phyloP scores from a whole-genome alignment of 805 yeast genomes.

The Scheffersomyces lignosus region DNA sequence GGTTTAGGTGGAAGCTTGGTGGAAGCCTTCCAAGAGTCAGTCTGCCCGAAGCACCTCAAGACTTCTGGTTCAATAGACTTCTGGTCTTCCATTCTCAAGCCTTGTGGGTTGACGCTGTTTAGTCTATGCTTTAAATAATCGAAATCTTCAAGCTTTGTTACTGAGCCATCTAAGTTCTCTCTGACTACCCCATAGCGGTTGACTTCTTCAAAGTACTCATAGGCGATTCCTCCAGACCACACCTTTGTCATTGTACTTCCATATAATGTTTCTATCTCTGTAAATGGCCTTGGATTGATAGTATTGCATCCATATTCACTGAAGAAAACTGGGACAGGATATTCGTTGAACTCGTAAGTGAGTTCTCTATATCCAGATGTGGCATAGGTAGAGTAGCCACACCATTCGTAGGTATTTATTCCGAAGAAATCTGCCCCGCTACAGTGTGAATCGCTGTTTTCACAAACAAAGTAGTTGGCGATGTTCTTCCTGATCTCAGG shows the following conservation, averaged over 20 bases:
- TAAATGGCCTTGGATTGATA: constrained; percentile 37
- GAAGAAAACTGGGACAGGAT: constrained; percentile 38
- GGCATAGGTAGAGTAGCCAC: constrained; percentile 37
- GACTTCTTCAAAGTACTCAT: constrained; percentile 36
- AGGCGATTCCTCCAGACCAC: constrained; percentile 42
- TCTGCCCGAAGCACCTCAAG: constrained; percentile 1
- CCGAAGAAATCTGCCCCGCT: constrained; percentile 33
- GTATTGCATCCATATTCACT: constrained; percentile 42
- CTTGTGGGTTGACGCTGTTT: constrained; percentile 19
- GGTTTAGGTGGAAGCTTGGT: constrained; percentile 41
- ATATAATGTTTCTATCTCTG: constrained; percentile 36
- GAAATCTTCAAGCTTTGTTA: constrained; percentile 29
- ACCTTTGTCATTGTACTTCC: constrained; percentile 34
- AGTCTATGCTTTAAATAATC: constrained; percentile 25
- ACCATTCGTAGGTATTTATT: constrained; percentile 43
- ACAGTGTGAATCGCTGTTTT: constrained; percentile 6
- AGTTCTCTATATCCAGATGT: constrained; percentile 39
- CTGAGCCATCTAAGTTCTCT: constrained; percentile 23
- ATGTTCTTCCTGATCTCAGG: constrained; percentile 25
- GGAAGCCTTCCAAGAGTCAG: constrained; percentile 20
- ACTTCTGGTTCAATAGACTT: neutral
- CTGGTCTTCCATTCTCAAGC: constrained; percentile 6
- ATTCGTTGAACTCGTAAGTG: constrained; percentile 27
- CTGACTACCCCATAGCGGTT: constrained; percentile 39
- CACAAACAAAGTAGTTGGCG: constrained; percentile 34